Evolutionary conservation across 2,329 filamentous ascomycete species (phyloP), one percentile per base, ranked within the genome.

Genomic region (Aspergillus phoenicis): DNA sequence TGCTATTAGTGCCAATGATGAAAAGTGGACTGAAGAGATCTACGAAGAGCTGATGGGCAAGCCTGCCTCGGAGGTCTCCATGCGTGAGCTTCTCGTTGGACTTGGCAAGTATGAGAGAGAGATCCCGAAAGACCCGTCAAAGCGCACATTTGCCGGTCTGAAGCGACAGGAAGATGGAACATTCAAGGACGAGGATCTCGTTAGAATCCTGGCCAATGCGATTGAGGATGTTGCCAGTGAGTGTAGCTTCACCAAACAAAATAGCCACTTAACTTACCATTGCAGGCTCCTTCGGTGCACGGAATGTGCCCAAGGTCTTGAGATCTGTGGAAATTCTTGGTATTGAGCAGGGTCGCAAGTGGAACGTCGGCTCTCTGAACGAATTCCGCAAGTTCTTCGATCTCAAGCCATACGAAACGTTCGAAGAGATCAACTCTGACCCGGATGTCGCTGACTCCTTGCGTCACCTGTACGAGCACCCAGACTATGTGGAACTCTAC

Each of bases 331-430:
- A 95, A 74, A 89, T 95, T 38, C 81, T 95, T 6, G 91, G 91
- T 47, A 95, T 96, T 60, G 82, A 91, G 52, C 90, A 93, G 63
- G 86, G 89, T 3, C 84, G 91, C 49, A 83, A 84, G 58, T 96
- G 91, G 91, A 89, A 92, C 62, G 78, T 92, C 8, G 89, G 89
- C 0, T 88, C 89, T 0, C 80, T 96, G 62, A 96, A 96, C 71
- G 91, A 95, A 78, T 96, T 95, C 81, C 85, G 91, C 56, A 88
- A 90, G 73, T 90, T 93, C 78, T 93, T 94, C 68, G 87, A 88
- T 1, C 80, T 96, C 5, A 90, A 90, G 76, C 84, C 86, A 0
- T 89, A 96, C 71, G 85, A 88, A 22, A 89, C 82, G 0, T 96
- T 96, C 62, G 90, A 93, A 73, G 90, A 93, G 54, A 93, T 96